Conservation (phyloP, 306 rosid species). For the Herpetospermum pedunculosum region DNA sequence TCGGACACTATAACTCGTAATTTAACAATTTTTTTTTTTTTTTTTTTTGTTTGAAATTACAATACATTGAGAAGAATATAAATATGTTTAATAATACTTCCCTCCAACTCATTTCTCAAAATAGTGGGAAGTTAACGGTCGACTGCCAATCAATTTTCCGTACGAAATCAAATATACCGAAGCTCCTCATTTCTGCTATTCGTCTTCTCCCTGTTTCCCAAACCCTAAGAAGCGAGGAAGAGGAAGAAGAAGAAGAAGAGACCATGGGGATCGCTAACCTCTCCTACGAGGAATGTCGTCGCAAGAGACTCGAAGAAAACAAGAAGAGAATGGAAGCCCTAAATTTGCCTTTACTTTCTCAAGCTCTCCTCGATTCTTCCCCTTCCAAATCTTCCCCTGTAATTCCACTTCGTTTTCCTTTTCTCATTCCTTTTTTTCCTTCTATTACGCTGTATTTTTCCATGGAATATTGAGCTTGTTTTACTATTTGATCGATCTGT, state of each 20-base stretch:
- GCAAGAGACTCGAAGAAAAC: conserved; percentile 62
- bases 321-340: conserved; percentile 67
- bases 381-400: conserved; percentile 26
- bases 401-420: background rate
- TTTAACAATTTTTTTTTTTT: no score
- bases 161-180: background rate
- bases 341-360: conserved; percentile 48
- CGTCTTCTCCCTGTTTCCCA: background rate
- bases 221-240: background rate
- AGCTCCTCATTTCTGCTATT: background rate
- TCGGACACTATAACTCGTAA: no score
- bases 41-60: no score
- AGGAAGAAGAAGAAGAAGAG: background rate
- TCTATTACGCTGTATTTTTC: background rate
- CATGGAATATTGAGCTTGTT: background rate
- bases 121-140: conserved; percentile 38
- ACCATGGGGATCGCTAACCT: conserved; percentile 22
- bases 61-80: no score
- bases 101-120: background rate
- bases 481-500: background rate
- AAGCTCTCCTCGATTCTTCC: conserved; percentile 28
- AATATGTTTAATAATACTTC: no score
- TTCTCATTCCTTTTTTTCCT: background rate
- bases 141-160: background rate
- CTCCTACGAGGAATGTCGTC: conserved; percentile 22